These are phyloP conservation scores for Parafenestella ontariensis DNA, from an alignment of 2,329 filamentous ascomycete genomes.

Conservation along the genomic window DNA sequence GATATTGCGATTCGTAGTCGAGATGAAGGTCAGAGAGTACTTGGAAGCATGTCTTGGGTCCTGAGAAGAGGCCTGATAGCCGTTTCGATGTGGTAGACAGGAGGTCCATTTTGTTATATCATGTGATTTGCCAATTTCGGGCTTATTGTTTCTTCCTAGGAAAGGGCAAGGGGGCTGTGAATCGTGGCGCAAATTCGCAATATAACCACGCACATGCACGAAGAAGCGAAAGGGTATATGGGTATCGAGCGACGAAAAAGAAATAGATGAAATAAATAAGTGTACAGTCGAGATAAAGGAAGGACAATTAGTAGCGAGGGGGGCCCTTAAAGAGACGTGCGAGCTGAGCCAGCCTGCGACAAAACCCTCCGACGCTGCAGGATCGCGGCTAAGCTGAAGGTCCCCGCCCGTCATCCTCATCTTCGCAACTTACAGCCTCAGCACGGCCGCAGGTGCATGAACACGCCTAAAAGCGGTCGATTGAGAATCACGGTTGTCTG, in stretches of 20 bases:
- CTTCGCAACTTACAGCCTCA: neutral
- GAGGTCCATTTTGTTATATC: neutral
- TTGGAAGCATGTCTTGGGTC: constrained; percentile 36
- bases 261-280: neutral
- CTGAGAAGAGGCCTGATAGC: constrained; percentile 32
- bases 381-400: constrained; percentile 14
- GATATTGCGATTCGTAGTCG: constrained; percentile 38
- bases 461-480: neutral
- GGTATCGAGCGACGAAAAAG: neutral
- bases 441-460: neutral
- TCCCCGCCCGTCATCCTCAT: constrained; percentile 1
- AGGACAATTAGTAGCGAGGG: neutral
- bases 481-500: neutral
- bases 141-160: neutral
- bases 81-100: constrained; percentile 26
- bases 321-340: constrained; percentile 3
- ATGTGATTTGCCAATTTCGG: neutral
- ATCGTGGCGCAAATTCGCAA: neutral
- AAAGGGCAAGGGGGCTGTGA: neutral
- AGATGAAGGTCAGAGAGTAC: constrained; percentile 44
- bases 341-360: constrained; percentile 11
- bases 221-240: neutral
- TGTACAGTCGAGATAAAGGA: neutral
- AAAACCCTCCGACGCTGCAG: constrained; percentile 5
- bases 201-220: neutral